Percentiles rank a stretch among this genome's conserved stretches.
Evolutionary conservation across 257 asterid species (phyloP).

Genomic region (Lithospermum erythrorhizon): DNA sequence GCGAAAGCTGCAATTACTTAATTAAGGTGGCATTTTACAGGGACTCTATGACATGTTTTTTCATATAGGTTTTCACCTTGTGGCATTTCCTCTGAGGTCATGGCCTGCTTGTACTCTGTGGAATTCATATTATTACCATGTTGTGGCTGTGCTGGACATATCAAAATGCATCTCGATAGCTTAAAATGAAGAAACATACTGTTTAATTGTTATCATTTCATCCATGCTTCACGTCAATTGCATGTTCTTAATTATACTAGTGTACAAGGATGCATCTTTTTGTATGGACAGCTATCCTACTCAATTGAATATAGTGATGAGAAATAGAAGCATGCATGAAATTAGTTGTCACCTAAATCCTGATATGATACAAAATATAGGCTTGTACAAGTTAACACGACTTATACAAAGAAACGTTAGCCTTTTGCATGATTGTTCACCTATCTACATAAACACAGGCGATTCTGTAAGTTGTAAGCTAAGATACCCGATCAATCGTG

Average conservation of each 20-base stretch:
- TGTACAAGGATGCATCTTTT: background rate
- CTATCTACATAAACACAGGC: background rate
- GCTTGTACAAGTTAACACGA: background rate
- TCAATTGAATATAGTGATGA: background rate
- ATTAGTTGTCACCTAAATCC: background rate
- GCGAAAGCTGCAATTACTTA: background rate
- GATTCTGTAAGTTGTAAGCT: no score
- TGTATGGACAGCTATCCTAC: background rate
- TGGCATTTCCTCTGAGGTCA: background rate
- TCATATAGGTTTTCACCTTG: background rate
- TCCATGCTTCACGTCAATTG: background rate
- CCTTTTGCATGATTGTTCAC: background rate
- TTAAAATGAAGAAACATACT: background rate
- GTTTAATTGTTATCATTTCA: background rate
- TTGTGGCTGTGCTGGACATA: no score
- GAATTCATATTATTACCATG: background rate
- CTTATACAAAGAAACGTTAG: no score
- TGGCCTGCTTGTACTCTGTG: background rate
- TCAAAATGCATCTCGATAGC: background rate
- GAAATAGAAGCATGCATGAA: background rate
- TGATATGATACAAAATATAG: background rate
- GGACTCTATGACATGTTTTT: no score
- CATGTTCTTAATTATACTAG: background rate
- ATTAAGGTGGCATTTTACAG: background rate
- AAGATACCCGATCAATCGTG: background rate